Base-by-base conservation (phyloP, 2,329 filamentous ascomycete species). In the Claviceps sorghi region DNA sequence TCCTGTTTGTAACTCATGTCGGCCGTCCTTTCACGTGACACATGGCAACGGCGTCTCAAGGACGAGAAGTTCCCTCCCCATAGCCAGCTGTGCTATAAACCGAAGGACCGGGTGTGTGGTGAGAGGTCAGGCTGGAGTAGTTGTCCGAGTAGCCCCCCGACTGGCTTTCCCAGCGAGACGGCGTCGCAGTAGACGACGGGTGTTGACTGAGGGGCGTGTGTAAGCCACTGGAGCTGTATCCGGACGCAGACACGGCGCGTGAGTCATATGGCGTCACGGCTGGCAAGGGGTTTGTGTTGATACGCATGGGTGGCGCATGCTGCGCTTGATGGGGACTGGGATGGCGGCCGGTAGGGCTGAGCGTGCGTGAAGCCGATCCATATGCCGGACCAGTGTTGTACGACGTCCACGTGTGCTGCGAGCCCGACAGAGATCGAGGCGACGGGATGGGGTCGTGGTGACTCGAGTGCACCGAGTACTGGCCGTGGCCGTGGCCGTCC, bases 361-460 rank as follows among this genome's bases (percentile, higher is more conserved):
- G 63, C 0, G 73, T 67, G n/a, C 75, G 71, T 8, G 65, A 56
- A 1, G 62, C 58, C 1, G 67, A 63, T 2, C 62, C 60, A 53
- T 69, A 70, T 13, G 63, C 57, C 1, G 64, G 58, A 7, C 61
- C 59, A 2, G 67, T 58, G 15, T 69, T 64, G 58, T 77, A 78
- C 0, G 69, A 62, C 1, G 66, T 66, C 77, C 77, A 80, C n/a
- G 67, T 66, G 1, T 72, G 64, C 4, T 71, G 67, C 1, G 70
- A 70, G 2, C 73, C 73, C 0, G 73, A 69, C 2, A 79, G 64
- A 2, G 76, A 76, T 1, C 77, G 68, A 0, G 77, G 76, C 9
- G 76, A 79, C 0, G 74, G 68, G 32, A 79, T 69, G 4, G 71
- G 65, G 45, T 79, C 75, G 44, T 74, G 68, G 43, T 76, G 71